These are phyloP conservation scores for Mycena rosella DNA, from an alignment of 768 basidiomycete genomes.

Conservation along the genomic window DNA sequence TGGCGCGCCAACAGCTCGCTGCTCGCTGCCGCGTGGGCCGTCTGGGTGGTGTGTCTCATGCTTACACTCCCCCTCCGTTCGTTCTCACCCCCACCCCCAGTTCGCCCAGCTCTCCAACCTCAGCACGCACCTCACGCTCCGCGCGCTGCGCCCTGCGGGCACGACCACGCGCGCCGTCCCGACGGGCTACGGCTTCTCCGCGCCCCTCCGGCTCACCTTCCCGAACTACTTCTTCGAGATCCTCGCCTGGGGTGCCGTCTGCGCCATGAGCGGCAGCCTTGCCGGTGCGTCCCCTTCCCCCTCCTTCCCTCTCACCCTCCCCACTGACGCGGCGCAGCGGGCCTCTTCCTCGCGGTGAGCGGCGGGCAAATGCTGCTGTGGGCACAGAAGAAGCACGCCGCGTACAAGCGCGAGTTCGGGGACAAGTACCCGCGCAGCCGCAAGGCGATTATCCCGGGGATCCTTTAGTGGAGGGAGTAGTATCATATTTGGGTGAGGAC, in stretches of 20 bases:
- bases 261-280: constrained; percentile 81
- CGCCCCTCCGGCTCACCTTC: constrained; percentile 69
- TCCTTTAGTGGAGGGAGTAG: constrained; percentile 64
- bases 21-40: constrained; percentile 71
- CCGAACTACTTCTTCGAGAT: constrained; percentile 97
- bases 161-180: constrained; percentile 88
- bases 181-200: constrained; percentile 90
- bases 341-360: constrained; percentile 73
- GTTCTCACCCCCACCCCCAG: constrained; percentile 55
- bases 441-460: constrained; percentile 85
- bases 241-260: constrained; percentile 79
- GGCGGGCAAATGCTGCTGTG: constrained; percentile 82
- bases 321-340: constrained; percentile 55
- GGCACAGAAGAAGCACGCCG: constrained; percentile 91
- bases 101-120: constrained; percentile 90
- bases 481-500: no score
- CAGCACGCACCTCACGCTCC: constrained; percentile 83
- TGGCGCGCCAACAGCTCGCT: constrained; percentile 71
- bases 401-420: constrained; percentile 95
- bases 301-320: background rate
- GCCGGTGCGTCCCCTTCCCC: constrained; percentile 63
- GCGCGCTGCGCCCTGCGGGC: constrained; percentile 85
- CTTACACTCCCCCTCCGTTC: constrained; percentile 7
- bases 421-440: constrained; percentile 81
- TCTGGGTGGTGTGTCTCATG: constrained; percentile 78